Percentiles rank a stretch among this genome's conserved stretches.
phyloP scores from a whole-genome alignment of 2,329 filamentous ascomycete genomes.

The Alternaria sp. region DNA sequence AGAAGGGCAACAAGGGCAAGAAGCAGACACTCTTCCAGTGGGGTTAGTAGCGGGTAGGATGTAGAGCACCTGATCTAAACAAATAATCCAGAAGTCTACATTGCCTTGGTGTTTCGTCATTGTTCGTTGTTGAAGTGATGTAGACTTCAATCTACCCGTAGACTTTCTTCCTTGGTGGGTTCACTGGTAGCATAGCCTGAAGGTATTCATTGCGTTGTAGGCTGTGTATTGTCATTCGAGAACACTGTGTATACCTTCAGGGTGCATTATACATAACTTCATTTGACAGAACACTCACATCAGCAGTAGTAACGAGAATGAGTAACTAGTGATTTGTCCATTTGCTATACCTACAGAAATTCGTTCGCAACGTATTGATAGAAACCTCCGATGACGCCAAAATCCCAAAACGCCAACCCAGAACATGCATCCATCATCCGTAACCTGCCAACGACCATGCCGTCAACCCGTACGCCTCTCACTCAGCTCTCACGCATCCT shows the following conservation, averaged over 20 bases:
- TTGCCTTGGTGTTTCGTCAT: neutral
- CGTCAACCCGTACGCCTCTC: neutral
- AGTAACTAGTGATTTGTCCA: neutral
- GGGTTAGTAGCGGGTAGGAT: constrained; percentile 39
- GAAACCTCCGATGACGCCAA: accelerated
- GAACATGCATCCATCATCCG: neutral
- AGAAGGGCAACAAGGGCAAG: constrained; percentile 58
- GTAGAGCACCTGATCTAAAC: neutral
- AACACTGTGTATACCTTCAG: neutral
- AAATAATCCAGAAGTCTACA: neutral
- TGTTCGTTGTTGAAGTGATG: neutral
- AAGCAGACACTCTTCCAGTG: constrained; percentile 60
- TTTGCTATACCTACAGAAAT: neutral
- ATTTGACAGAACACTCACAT: neutral
- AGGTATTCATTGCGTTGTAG: neutral
- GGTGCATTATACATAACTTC: neutral
- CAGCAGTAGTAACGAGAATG: neutral
- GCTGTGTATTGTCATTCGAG: neutral
- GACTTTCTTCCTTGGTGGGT: neutral
- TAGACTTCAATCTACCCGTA: neutral
- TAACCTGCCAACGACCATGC: neutral
- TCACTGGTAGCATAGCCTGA: neutral
- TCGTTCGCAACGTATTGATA: neutral
- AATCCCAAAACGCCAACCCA: neutral
- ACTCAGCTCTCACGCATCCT: constrained; percentile 39